phyloP scores from a whole-genome alignment of 352 stramenopile genomes.

The Pythium insidiosum region DNA sequence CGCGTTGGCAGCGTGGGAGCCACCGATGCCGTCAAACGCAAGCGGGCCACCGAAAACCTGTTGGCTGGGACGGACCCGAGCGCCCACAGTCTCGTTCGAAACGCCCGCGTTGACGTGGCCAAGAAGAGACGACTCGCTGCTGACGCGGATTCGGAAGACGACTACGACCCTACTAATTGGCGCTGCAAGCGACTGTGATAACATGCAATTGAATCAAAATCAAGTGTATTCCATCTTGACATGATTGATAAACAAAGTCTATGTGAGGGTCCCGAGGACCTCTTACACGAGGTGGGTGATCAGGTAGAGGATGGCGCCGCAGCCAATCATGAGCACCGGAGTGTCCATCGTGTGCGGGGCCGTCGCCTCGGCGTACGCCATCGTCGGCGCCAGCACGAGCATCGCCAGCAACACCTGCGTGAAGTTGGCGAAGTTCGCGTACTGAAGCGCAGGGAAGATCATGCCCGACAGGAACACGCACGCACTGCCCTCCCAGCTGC shows the following conservation, averaged over 20 bases:
- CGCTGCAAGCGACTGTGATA: conserved; percentile 26
- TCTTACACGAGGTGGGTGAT: conserved; percentile 41
- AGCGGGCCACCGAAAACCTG: too few species aligned
- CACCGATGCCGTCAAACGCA: too few species aligned
- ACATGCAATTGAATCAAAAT: conserved; percentile 2
- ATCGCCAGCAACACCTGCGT: conserved; percentile 70
- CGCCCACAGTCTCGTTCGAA: too few species aligned
- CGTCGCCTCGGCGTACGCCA: conserved; percentile 79
- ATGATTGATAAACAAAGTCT: background rate
- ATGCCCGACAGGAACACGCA: conserved; percentile 74
- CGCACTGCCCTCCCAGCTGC: conserved; percentile 64
- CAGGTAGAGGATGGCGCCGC: conserved; percentile 62
- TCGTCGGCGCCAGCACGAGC: conserved; percentile 66
- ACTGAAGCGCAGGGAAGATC: conserved; percentile 72
- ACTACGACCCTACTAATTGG: conserved; percentile 27
- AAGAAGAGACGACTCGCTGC: conserved; percentile 21
- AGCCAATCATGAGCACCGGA: conserved; percentile 75
- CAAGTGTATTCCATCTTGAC: conserved; percentile 6
- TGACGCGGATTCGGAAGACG: conserved; percentile 12
- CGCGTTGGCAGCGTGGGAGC: conserved; percentile 2
- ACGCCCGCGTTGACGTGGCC: conserved; percentile 4
- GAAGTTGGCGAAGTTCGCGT: conserved; percentile 71
- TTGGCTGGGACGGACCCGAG: too few species aligned
- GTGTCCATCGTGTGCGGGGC: conserved; percentile 83
- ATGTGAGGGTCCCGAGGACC: background rate